Conservation (phyloP, 2,329 filamentous ascomycete species). For the Ceratocystis variospora region DNA sequence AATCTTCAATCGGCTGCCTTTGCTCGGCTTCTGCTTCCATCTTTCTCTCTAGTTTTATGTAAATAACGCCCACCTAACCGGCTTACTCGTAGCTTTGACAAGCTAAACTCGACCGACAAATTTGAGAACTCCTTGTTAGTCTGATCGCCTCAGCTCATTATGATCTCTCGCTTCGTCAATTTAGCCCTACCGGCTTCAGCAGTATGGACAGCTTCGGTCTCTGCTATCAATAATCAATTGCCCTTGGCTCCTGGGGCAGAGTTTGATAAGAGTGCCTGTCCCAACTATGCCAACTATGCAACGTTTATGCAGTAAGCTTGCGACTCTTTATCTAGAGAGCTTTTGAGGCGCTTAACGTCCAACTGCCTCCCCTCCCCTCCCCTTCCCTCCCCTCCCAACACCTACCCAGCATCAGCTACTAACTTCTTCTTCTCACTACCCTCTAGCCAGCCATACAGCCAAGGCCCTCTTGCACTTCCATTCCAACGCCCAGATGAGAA, state of each 20-base stretch:
- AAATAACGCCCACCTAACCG: not conserved
- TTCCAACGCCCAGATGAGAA: slow-evolving; percentile 68
- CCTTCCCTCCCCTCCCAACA: too few species aligned
- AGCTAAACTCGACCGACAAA: too few species aligned
- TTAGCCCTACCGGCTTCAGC: slow-evolving; percentile 8
- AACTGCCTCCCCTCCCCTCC: too few species aligned
- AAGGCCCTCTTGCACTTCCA: slow-evolving; percentile 64
- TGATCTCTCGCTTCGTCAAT: slow-evolving; percentile 11
- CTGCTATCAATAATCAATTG: not conserved
- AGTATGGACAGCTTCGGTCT: slow-evolving; percentile 1
- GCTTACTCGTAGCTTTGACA: too few species aligned
- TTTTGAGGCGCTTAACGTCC: not conserved
- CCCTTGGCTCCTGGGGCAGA: slow-evolving; percentile 7
- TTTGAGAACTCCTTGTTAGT: not conserved
- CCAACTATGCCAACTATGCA: slow-evolving; percentile 31
- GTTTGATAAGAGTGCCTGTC: slow-evolving; percentile 26
- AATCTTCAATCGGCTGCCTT: not conserved
- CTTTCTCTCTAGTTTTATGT: not conserved
- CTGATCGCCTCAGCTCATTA: not conserved
- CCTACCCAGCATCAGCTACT: not conserved
- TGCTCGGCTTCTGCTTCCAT: not conserved
- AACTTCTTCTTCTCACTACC: slow-evolving; percentile 11
- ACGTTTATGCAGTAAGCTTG: slow-evolving; percentile 28
- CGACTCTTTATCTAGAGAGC: not conserved
- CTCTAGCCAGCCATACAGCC: slow-evolving; percentile 59